A percentile compares a stretch with the other conserved stretches of the same genome.
phyloP scores from a whole-genome alignment of 1,284 basidiomycete species.

The Singerocomus inundabilis region DNA sequence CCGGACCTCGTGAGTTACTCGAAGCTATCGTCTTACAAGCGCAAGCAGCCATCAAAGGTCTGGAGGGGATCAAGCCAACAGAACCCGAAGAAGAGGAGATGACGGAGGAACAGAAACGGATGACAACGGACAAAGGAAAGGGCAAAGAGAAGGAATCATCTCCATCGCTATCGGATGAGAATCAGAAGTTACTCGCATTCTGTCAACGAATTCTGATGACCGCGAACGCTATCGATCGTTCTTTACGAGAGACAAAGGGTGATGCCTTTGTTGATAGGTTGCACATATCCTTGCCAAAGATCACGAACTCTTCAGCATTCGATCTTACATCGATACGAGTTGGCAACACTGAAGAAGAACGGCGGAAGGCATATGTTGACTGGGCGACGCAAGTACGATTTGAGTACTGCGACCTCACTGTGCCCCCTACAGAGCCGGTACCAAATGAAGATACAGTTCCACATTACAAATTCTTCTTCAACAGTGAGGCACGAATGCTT shows the following conservation, averaged over 20 bases:
- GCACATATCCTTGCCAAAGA: conserved; percentile 70
- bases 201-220: conserved; percentile 81
- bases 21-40: conserved; percentile 90
- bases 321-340: conserved; percentile 45
- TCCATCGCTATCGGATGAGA: conserved; percentile 57
- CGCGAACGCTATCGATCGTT: conserved; percentile 78
- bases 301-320: conserved; percentile 46
- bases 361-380: conserved; percentile 68
- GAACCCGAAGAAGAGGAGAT: conserved; percentile 58
- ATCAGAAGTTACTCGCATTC: conserved; percentile 61
- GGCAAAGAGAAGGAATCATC: conserved; percentile 60
- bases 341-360: conserved; percentile 62
- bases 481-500: conserved; percentile 76
- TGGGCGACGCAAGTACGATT: conserved; percentile 82
- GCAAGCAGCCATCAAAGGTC: conserved; percentile 79
- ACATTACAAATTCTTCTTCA: conserved; percentile 77
- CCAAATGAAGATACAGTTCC: conserved; percentile 47
- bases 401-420: conserved; percentile 81
- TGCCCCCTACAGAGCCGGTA: conserved; percentile 37
- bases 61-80: conserved; percentile 60
- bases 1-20: conserved; percentile 84
- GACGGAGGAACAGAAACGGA: conserved; percentile 81
- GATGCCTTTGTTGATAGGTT: conserved; percentile 77
- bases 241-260: conserved; percentile 83
- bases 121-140: conserved; percentile 55